Evolutionary conservation across 371 early-diverging fungal species (phyloP).

Genomic region (Apophysomyces ossiformis): DNA sequence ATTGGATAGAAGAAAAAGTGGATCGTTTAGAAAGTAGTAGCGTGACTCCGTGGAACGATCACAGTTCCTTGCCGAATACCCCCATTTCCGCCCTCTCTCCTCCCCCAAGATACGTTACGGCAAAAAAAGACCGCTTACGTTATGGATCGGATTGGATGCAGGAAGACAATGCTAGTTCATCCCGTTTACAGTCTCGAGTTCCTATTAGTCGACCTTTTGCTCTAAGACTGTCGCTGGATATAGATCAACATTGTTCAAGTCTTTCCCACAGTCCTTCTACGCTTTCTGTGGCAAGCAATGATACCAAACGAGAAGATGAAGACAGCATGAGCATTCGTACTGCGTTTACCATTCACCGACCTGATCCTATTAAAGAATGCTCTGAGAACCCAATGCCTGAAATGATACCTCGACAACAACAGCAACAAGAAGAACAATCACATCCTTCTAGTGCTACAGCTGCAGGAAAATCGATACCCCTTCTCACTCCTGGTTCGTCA

Average conservation of each 20-base stretch:
- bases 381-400: background rate
- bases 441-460: background rate
- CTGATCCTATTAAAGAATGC: background rate
- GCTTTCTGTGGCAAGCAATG: conserved; percentile 10
- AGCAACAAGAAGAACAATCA: conserved; percentile 14
- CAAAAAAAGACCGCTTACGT: conserved; percentile 16
- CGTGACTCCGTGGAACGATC: conserved; percentile 17
- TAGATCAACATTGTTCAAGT: conserved; percentile 25
- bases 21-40: conserved; percentile 9
- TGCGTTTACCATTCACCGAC: background rate
- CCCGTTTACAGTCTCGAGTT: conserved; percentile 10
- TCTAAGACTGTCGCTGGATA: conserved; percentile 41
- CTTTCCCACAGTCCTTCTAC: conserved; percentile 8
- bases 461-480: conserved; percentile 16
- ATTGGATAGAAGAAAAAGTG: background rate
- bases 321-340: background rate
- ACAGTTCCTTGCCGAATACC: conserved; percentile 7
- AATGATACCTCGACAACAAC: conserved; percentile 2
- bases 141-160: conserved; percentile 11
- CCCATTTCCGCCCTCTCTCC: conserved; percentile 29
- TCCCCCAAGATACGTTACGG: conserved; percentile 27
- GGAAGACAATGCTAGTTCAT: conserved; percentile 9
- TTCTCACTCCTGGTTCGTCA: conserved; percentile 9
- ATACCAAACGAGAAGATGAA: background rate
- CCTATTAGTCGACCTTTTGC: conserved; percentile 22